These are phyloP conservation scores for Beverwykella pulmonaria DNA, from an alignment of 495 filamentous ascomycete species.

Conservation along the genomic window DNA sequence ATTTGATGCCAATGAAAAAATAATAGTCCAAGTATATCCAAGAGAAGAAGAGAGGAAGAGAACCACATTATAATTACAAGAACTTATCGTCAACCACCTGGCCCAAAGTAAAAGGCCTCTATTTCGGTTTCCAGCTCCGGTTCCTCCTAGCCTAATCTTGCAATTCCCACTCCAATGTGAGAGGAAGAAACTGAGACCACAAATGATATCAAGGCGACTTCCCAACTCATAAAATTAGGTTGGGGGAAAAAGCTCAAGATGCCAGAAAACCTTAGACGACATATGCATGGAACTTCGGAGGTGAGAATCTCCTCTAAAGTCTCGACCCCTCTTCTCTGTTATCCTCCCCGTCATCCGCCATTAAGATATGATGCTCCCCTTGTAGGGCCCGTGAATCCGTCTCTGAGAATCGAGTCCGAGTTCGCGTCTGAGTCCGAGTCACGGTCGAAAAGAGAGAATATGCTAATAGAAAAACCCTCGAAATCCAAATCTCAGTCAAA, in stretches of 20 bases:
- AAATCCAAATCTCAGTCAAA: background rate
- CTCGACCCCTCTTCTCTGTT: background rate
- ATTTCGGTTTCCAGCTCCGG: background rate
- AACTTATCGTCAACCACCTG: background rate
- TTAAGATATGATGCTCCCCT: background rate
- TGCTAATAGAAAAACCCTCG: background rate
- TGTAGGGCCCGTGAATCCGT: background rate
- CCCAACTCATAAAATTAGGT: background rate
- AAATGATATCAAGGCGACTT: background rate
- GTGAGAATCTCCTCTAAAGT: background rate
- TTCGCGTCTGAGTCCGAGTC: background rate
- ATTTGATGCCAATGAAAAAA: background rate
- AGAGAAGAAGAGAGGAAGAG: background rate
- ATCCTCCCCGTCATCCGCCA: background rate
- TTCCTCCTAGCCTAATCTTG: background rate
- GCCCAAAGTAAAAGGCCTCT: background rate
- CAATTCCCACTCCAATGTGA: too few species aligned
- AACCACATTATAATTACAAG: constrained; percentile 14
- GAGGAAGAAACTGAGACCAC: too few species aligned
- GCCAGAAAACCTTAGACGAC: background rate
- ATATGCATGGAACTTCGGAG: background rate
- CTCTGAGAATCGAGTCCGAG: too few species aligned
- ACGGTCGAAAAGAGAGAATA: background rate
- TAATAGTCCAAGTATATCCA: background rate
- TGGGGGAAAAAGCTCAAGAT: background rate